Evolutionary conservation across 139 green algal species (phyloP).

Genomic region (Nannochloris sp.): DNA sequence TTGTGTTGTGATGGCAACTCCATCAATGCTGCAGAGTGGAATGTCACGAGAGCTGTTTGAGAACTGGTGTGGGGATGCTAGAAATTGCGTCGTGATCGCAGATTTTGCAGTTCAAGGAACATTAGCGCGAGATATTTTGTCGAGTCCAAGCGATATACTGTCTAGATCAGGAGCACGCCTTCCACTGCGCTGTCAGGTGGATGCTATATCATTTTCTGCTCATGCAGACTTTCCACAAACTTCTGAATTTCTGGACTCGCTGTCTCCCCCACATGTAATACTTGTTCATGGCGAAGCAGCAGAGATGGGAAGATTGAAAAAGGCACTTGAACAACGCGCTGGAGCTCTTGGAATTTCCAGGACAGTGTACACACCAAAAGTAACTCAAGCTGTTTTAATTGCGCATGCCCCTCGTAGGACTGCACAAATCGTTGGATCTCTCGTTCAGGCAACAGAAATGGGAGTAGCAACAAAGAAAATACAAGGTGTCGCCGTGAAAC

Average conservation of each 20-base stretch:
- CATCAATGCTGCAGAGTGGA: conserved; percentile 81
- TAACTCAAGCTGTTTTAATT: conserved; percentile 50
- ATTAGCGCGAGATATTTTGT: conserved; percentile 86
- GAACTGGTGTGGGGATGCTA: conserved; percentile 78
- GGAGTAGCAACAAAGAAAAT: conserved; percentile 29
- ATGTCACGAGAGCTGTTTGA: conserved; percentile 87
- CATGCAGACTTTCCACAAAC: conserved; percentile 98
- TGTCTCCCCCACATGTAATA: conserved; percentile 81
- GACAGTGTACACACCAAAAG: conserved; percentile 50
- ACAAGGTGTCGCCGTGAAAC: conserved; percentile 62
- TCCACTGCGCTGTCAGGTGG: conserved; percentile 72
- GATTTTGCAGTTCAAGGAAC: conserved; percentile 97
- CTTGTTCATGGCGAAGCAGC: conserved; percentile 91
- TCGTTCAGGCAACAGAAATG: conserved; percentile 26
- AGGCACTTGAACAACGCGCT: conserved; percentile 55
- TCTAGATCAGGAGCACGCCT: conserved; percentile 61
- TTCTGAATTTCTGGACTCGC: conserved; percentile 73
- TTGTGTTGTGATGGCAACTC: conserved; percentile 93
- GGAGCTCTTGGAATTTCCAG: conserved; percentile 32
- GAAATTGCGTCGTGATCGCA: conserved; percentile 89
- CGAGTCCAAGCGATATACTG: conserved; percentile 62
- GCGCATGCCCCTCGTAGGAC: conserved; percentile 50
- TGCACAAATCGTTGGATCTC: conserved; percentile 48
- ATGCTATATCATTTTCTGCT: conserved; percentile 94
- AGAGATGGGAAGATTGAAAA: conserved; percentile 75